Evolutionary conservation across 2,329 filamentous ascomycete genomes (phyloP), one percentile per base, ranked within the genome.

Genomic region (Xylariaceae sp.): DNA sequence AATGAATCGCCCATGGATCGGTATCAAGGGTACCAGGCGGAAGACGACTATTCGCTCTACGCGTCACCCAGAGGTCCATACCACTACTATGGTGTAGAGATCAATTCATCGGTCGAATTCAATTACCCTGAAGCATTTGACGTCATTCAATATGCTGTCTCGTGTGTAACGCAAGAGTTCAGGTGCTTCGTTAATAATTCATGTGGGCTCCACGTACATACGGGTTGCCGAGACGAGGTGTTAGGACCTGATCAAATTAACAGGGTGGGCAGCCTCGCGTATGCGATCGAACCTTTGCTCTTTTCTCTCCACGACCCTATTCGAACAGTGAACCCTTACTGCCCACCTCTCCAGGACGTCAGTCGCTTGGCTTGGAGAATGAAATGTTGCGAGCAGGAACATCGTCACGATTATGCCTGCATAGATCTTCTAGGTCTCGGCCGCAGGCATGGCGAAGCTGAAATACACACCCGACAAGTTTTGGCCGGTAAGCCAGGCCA

Each of bases 181-280:
- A 45, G 59, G 7, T 53, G 57, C 6, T n/a, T 13, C 1, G 42
- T 56, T 0, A 63, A 63, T 34, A 0, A 13, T 0, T 43, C 56
- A 0, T 63, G 60, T 9, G 61, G 56, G 0, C 14, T 64, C 1
- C 61, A 63, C 12, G 61, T 64, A 16, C 62, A 64, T 13, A 58
- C 63, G 2, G 61, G 60, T 6, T 47, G 56, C 36, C 51, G 53
- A 0, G 10, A 5, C 4, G 48, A 60, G 3, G 28, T 22, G 2
- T 48, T 63, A 18, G 19, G 55, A 3, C 43, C 62, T 0, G 54
- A 58, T 4, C 52, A 57, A 1, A 34, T 61, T 4, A 56, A 51
- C 6, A 55, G 60, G 1, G 45, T 60, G 2, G 48, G 44, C 4
- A 50, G 45, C 6, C 46, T 64, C 0, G 41, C 49, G 14, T 63